Evolutionary conservation across 1,139 yeast species (phyloP).

Genomic region (Dujonia santamariae): DNA sequence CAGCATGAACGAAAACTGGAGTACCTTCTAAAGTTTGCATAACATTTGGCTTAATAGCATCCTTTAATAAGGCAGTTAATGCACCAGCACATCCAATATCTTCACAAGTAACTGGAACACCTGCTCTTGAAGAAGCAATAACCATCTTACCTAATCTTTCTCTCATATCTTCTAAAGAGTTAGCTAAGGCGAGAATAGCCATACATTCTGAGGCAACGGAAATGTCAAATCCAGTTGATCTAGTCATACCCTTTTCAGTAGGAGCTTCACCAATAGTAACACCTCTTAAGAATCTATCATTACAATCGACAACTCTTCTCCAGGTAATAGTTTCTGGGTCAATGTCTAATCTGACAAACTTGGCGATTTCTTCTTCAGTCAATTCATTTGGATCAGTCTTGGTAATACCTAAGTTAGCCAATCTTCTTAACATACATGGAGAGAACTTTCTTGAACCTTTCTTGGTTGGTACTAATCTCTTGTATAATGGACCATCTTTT

Average conservation of each 20-base stretch:
- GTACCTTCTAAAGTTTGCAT: slow-evolving; percentile 99
- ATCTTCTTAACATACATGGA: slow-evolving; percentile 72
- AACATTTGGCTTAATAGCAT: slow-evolving; percentile 94
- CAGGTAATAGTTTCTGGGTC: slow-evolving; percentile 94
- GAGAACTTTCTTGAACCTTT: slow-evolving; percentile 81
- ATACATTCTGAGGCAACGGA: slow-evolving; percentile 97
- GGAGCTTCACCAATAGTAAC: slow-evolving; percentile 92
- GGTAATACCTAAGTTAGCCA: slow-evolving; percentile 75
- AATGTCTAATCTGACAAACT: slow-evolving; percentile 83
- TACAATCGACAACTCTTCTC: slow-evolving; percentile 96
- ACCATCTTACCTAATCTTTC: slow-evolving; percentile 89
- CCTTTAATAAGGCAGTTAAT: slow-evolving; percentile 89
- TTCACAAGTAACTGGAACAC: slow-evolving; percentile 92
- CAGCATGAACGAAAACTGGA: slow-evolving; percentile 97
- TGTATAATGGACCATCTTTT: slow-evolving; percentile 81
- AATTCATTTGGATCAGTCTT: slow-evolving; percentile 81
- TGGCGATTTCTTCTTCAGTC: slow-evolving; percentile 71
- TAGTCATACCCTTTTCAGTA: slow-evolving; percentile 86
- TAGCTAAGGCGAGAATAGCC: slow-evolving; percentile 94
- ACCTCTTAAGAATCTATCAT: slow-evolving; percentile 90
- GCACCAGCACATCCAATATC: slow-evolving; percentile 99
- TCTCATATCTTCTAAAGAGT: slow-evolving; percentile 81
- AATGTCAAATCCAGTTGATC: slow-evolving; percentile 93
- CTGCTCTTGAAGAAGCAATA: slow-evolving; percentile 76
- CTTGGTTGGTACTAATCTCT: slow-evolving; percentile 82